Conservation (phyloP, 495 filamentous ascomycete species). For the Talaromyces borbonicus region DNA sequence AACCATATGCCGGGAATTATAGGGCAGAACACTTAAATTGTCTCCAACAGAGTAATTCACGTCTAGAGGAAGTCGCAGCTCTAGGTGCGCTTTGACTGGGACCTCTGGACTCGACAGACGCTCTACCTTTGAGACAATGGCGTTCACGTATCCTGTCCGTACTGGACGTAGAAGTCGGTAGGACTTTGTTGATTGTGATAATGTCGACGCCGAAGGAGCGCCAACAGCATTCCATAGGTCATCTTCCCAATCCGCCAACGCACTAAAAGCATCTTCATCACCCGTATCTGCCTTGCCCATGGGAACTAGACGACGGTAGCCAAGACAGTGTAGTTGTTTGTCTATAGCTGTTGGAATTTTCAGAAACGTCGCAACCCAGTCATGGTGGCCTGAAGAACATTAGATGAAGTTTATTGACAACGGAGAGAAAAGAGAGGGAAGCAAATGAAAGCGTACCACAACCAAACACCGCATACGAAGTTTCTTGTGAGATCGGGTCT, state of each 20-base stretch:
- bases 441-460: background rate
- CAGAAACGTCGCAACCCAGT: constrained; percentile 69
- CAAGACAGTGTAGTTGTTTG: constrained; percentile 35
- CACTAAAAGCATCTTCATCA: constrained; percentile 53
- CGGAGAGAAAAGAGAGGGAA: background rate
- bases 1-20: constrained; percentile 52
- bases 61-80: constrained; percentile 53
- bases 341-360: constrained; percentile 57
- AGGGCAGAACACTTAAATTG: constrained; percentile 62
- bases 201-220: background rate
- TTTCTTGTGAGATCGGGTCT: constrained; percentile 37
- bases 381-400: background rate
- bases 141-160: background rate
- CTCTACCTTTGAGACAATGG: constrained; percentile 22
- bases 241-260: constrained; percentile 66
- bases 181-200: background rate
- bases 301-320: constrained; percentile 43
- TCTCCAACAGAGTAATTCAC: constrained; percentile 66
- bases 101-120: constrained; percentile 42
- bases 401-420: background rate
- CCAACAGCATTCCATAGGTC: constrained; percentile 33
- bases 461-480: constrained; percentile 58
- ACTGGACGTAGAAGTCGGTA: background rate
- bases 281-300: constrained; percentile 54
- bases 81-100: constrained; percentile 53